A percentile compares a stretch with the other conserved stretches of the same genome.
phyloP scores from a whole-genome alignment of 495 filamentous ascomycete genomes.

The Evernia prunastri region DNA sequence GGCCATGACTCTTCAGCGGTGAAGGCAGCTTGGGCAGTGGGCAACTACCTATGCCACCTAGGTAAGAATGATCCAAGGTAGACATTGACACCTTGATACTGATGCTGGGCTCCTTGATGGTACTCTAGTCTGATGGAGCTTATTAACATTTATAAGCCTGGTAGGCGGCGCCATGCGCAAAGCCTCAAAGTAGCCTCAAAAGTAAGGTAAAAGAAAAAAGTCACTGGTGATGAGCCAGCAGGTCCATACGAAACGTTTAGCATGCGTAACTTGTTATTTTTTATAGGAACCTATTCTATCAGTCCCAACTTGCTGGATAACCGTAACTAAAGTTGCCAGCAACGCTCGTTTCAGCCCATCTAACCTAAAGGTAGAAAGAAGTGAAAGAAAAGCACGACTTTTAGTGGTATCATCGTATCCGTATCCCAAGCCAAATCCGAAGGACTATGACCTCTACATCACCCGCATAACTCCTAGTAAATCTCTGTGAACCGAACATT shows the following conservation, averaged over 20 bases:
- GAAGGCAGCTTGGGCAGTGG: too few relatives aligned
- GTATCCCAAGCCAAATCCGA: slow-evolving; percentile 11
- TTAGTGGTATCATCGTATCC: slow-evolving; percentile 24
- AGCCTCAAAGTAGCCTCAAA: slow-evolving; percentile 1
- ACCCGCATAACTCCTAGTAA: slow-evolving; percentile 2
- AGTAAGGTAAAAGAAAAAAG: too few relatives aligned
- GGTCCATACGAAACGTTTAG: background rate
- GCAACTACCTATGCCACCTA: too few relatives aligned
- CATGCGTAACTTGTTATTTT: background rate
- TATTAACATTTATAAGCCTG: too few relatives aligned
- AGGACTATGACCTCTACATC: slow-evolving; percentile 7
- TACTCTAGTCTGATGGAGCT: too few relatives aligned
- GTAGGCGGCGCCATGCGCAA: background rate
- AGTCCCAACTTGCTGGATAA: background rate
- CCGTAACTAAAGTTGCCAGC: background rate
- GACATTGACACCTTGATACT: background rate
- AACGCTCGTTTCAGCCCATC: background rate
- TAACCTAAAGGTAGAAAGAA: background rate
- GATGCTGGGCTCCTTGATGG: background rate
- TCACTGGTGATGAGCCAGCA: background rate
- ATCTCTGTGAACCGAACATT: slow-evolving; percentile 7
- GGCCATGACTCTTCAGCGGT: background rate
- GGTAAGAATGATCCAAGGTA: too few relatives aligned
- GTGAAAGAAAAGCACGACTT: slow-evolving; percentile 14
- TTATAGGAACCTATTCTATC: background rate